Evolutionary conservation across 2,329 filamentous ascomycete species (phyloP), one percentile per base, ranked within the genome.

Genomic region (Coleophoma crateriformis): DNA sequence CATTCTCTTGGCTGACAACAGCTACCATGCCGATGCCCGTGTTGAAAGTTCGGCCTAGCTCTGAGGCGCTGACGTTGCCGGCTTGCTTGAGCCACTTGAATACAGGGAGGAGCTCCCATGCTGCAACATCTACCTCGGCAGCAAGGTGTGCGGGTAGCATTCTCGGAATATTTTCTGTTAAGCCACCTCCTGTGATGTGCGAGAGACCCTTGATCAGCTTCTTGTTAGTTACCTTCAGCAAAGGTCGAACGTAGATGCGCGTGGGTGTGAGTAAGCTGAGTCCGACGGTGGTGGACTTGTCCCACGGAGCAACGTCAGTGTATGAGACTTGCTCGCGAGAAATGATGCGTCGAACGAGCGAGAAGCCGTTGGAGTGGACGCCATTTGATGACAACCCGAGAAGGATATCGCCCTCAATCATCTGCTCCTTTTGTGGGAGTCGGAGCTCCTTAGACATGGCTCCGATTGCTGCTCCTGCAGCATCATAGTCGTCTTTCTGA

Each of bases 291-390:
- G 71, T 73, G 47, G 71, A 71, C 12, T 68, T 61, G 53, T 85
- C 76, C 90, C 94, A 99, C 1, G 94, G 94, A 1, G 87, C 85
- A 1, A 77, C 65, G 58, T 87, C 83, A 12, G 78, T 75, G 72
- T 91, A 96, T 40, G 72, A 72, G 4, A 97, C 74, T 4, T 84
- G 82, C 34, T 85, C 80, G 51, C 78, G 77, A 59, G 89, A 82
- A 55, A 97, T 77, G 61, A 97, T 91, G 65, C 89, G 88, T 54
- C 94, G 87, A 33, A 97, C 87, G n/a, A 99, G 84, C 0, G 91
- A 96, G 76, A 95, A 99, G 45, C 94, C 94, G 69, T 99, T 99
- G 33, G 91, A 96, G 75, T 99, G 94, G 1, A 92, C 82, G 33
- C 94, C 94, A 50, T 82, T 88, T 20, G 90, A 96, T 11, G 81